Base-by-base conservation (phyloP, 441 rosid species). In the Erodium trifolium region DNA sequence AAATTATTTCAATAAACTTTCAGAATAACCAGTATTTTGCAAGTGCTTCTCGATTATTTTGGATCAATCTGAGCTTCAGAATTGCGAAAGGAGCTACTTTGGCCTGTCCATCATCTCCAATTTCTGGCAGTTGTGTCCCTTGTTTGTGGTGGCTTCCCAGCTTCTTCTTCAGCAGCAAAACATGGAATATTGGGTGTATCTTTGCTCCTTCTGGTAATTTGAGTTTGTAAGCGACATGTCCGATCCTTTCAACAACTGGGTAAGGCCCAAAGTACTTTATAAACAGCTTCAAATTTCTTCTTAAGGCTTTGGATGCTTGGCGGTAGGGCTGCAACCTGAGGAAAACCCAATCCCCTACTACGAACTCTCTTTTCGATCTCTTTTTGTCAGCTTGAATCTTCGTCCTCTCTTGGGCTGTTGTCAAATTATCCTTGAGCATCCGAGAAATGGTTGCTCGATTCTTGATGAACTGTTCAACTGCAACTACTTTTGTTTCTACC, bases 161-260 rank as follows among this genome's bases (percentile, higher is more conserved):
- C 17, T 62, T 27, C 65, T 62, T 66, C 18, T 11, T 11, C 10
- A 17, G 5, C 5, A 65, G 16, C 13, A 5, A 31, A 2, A 35
- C 68, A 37, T 65, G 49, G 23, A 65, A 35, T 8, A 65, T 3
- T 5, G 34, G 9, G 47, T 67, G 62, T 11, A 67, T 67, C 5
- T 41, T 9, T 8, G 37, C 18, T 8, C 31, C 60, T 5, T 4
- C 1, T 5, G 62, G 70, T 17, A 67, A 67, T 5, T 9, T 4
- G 14, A 67, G 19, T 17, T 12, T 16, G 12, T 67, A 67, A 6
- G 70, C 70, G 5, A 49, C 70, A 2, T 3, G 2, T 0, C 70
- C 60, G 5, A 67, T 3, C 9, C 34, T 16, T 13, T 49, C 31
- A 17, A 17, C 18, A 11, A 67, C 16, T 49, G 0, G 27, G 27